Base-by-base conservation (phyloP, 2,329 filamentous ascomycete genomes). In the Verticillium isaacii region DNA sequence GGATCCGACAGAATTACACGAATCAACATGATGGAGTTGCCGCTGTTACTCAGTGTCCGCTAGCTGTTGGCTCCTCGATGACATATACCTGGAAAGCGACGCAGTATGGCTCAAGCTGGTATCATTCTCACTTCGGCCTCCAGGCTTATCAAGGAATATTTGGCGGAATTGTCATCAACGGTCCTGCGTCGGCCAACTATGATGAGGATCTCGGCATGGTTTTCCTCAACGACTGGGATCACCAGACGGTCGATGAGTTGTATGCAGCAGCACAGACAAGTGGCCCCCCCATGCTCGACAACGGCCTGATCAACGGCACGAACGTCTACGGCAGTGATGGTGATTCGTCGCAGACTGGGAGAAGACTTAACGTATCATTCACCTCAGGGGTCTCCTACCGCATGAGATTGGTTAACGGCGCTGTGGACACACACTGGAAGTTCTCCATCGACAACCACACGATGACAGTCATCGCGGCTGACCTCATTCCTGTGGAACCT, bases 121-220 rank as follows among this genome's bases (percentile, higher is more conserved):
- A 88, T 60, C 87, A 89, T 69, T 85, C 82, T 1, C 86, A 89
- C 69, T 84, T 83, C 66, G 76, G 75, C 3, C 68, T 78, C 0
- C 77, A 80, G 62, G 72, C 74, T 0, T 80, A 75, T 72, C 78
- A 88, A 61, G 88, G 88, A 1, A 73, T 89, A 0, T 76, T 84
- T 32, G 88, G 88, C 0, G 80, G 79, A 2, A 83, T 90, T 39
- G 73, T 89, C 19, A 85, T 89, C 66, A 79, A 88, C 60, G 87
- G 86, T 0, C 86, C 86, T 0, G 78, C 80, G 0, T 81, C 82
- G 2, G 76, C 80, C 15, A 78, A 85, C 67, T 89, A 88, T 66
- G 86, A 91, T 63, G 78, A 82, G 57, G 88, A 91, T 67, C 75
- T 89, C 0, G 88, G 88, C 3, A 73, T 80, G 12, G 66, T 89